phyloP scores from a whole-genome alignment of 371 early-diverging fungal genomes.

The Catenaria anguillulae region DNA sequence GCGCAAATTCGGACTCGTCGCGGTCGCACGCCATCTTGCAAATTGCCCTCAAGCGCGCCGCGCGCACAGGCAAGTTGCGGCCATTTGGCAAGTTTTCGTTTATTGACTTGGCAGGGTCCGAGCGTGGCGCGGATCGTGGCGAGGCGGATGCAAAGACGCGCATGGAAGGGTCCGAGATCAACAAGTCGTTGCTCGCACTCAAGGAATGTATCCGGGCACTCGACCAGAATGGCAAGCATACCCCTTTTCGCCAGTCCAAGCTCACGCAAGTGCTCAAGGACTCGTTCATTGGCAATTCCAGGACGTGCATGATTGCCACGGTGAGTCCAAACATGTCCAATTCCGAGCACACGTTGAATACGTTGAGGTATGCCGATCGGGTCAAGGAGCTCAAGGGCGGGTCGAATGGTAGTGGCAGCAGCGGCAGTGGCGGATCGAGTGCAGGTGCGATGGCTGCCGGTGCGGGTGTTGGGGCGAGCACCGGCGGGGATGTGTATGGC shows the following conservation, averaged over 20 bases:
- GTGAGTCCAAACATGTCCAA: constrained; percentile 80
- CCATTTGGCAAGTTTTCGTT: constrained; percentile 76
- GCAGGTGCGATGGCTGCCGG: no score
- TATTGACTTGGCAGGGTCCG: constrained; percentile 97
- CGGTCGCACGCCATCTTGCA: constrained; percentile 96
- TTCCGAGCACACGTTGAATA: constrained; percentile 95
- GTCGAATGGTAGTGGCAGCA: neutral
- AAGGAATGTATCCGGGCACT: constrained; percentile 96
- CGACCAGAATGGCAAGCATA: constrained; percentile 81
- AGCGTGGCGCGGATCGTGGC: constrained; percentile 95
- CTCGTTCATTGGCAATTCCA: constrained; percentile 92
- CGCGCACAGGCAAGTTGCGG: constrained; percentile 24
- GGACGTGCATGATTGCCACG: constrained; percentile 95
- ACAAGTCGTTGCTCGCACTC: constrained; percentile 89
- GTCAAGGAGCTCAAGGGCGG: constrained; percentile 77
- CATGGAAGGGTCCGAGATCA: constrained; percentile 97
- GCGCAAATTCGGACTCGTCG: constrained; percentile 91
- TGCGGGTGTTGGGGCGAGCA: no score
- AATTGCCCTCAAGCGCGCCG: constrained; percentile 61
- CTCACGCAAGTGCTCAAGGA: constrained; percentile 95
- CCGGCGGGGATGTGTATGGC: no score
- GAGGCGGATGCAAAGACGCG: constrained; percentile 75
- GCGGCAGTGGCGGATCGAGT: neutral
- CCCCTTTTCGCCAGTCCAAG: constrained; percentile 94
- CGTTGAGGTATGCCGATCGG: constrained; percentile 91